Conservation (phyloP, 345 rosid genomes). For the Hypericum perforatum region DNA sequence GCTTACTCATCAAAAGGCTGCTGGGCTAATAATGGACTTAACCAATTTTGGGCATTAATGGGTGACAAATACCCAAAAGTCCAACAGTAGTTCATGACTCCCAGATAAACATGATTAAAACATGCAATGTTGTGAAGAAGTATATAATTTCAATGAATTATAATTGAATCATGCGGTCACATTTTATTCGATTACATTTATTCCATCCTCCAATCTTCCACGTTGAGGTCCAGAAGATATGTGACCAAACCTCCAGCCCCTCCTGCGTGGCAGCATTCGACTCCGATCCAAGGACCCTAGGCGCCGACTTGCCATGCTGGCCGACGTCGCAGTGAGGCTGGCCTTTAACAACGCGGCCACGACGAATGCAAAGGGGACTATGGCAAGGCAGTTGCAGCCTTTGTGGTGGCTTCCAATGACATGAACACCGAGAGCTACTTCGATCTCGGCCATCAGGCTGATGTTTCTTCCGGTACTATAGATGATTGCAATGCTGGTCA, state of each 20-base stretch:
- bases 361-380: slow-evolving; percentile 25
- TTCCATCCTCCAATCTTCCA: background rate
- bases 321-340: slow-evolving; percentile 29
- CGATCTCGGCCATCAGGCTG: slow-evolving; percentile 16
- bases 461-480: slow-evolving; percentile 10
- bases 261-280: slow-evolving; percentile 28
- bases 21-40: too few species aligned
- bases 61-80: too few species aligned
- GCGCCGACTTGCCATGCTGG: slow-evolving; percentile 25
- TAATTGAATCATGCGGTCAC: too few species aligned
- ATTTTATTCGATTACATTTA: too few species aligned
- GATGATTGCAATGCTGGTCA: slow-evolving; percentile 14
- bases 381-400: slow-evolving; percentile 11
- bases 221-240: slow-evolving; percentile 19
- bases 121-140: too few species aligned
- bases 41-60: too few species aligned
- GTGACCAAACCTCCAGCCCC: slow-evolving; percentile 20
- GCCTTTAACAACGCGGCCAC: slow-evolving; percentile 26
- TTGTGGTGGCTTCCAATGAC: slow-evolving; percentile 24
- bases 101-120: too few species aligned
- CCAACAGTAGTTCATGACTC: too few species aligned
- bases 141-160: too few species aligned
- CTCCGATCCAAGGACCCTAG: slow-evolving; percentile 29
- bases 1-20: too few species aligned
- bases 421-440: slow-evolving; percentile 33